Conservation (phyloP, 768 basidiomycete genomes). For the Candolleomyces efflorescens region DNA sequence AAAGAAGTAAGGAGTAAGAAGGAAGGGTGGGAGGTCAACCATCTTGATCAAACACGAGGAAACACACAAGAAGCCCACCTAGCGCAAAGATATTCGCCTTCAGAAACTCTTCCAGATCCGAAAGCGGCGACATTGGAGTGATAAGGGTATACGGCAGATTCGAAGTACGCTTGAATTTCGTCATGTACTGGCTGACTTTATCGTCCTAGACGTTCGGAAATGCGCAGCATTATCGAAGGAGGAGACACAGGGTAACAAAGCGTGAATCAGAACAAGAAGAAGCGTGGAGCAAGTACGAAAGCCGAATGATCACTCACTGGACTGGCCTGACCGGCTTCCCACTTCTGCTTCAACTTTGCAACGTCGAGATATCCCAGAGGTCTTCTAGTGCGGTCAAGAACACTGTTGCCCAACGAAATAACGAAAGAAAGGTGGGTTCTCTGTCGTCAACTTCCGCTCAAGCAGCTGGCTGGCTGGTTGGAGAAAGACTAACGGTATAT, state of each 20-base stretch:
- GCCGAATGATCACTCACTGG: slow-evolving; percentile 66
- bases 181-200: slow-evolving; percentile 67
- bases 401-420: slow-evolving; percentile 51
- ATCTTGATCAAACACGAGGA: background rate
- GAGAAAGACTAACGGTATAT: slow-evolving; percentile 69
- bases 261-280: background rate
- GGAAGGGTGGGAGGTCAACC: background rate
- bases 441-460: background rate
- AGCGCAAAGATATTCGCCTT: slow-evolving; percentile 69
- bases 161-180: slow-evolving; percentile 62
- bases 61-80: slow-evolving; percentile 37
- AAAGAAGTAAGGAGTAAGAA: too few relatives aligned
- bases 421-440: background rate
- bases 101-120: slow-evolving; percentile 80
- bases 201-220: slow-evolving; percentile 47
- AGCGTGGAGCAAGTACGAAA: too few relatives aligned
- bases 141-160: slow-evolving; percentile 73
- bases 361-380: slow-evolving; percentile 87
- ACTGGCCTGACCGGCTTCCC: slow-evolving; percentile 69
- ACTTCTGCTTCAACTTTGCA: slow-evolving; percentile 65
- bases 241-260: too few relatives aligned
- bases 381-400: slow-evolving; percentile 65
- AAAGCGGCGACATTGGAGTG: slow-evolving; percentile 74
- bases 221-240: too few relatives aligned
- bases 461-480: background rate